phyloP scores from a whole-genome alignment of 257 asterid species.

The Penstemon newberryi region DNA sequence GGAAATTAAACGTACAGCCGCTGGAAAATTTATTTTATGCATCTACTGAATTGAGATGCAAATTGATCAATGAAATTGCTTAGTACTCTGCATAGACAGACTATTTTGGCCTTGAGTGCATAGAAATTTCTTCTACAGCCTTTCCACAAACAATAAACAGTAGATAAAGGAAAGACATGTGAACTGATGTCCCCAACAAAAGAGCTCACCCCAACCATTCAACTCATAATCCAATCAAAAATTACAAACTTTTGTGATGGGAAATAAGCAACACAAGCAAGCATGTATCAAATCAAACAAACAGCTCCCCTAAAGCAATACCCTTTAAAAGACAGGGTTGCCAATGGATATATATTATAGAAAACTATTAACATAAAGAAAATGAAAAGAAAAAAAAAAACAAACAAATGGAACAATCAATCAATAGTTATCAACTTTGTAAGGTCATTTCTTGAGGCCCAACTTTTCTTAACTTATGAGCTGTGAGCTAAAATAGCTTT shows the following conservation, averaged over 20 bases:
- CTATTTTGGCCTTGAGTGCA: background rate
- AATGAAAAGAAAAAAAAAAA: slow-evolving; percentile 7
- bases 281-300: slow-evolving; percentile 50
- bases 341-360: slow-evolving; percentile 35
- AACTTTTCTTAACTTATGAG: slow-evolving; percentile 30
- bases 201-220: slow-evolving; percentile 42
- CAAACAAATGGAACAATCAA: slow-evolving; percentile 27
- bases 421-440: slow-evolving; percentile 34
- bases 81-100: background rate
- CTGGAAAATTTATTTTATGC: too few relatives aligned
- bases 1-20: too few relatives aligned
- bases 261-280: slow-evolving; percentile 32
- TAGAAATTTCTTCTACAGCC: background rate
- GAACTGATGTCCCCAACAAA: slow-evolving; percentile 13
- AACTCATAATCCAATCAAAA: slow-evolving; percentile 47
- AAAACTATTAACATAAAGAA: slow-evolving; percentile 26
- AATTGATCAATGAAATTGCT: background rate
- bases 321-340: slow-evolving; percentile 61
- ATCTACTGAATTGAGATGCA: background rate
- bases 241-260: slow-evolving; percentile 34
- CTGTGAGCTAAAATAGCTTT: slow-evolving; percentile 6
- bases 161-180: slow-evolving; percentile 10
- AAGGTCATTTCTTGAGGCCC: slow-evolving; percentile 33
- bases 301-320: slow-evolving; percentile 39
- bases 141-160: slow-evolving; percentile 14